A percentile compares a stretch with the other conserved stretches of the same genome.
These are phyloP conservation scores for Sclerotinia borealis DNA, from an alignment of 2,329 filamentous ascomycete genomes.

Conservation along the genomic window DNA sequence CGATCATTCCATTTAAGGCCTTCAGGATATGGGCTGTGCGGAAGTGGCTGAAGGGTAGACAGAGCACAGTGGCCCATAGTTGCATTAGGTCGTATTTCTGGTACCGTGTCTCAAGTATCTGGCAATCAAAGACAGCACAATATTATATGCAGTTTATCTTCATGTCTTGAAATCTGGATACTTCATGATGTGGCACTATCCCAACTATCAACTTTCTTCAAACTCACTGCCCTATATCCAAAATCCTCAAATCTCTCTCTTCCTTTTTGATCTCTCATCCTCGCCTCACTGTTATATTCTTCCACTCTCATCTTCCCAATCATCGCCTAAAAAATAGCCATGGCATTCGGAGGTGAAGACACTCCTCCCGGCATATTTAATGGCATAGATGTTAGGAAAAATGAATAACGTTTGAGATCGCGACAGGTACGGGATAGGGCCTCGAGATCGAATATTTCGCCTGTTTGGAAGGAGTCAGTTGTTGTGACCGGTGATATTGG, in stretches of 20 bases:
- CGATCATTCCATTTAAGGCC: background rate
- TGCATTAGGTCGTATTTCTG: background rate
- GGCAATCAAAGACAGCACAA: background rate
- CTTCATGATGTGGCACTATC: background rate
- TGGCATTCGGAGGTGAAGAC: slow-evolving; percentile 28
- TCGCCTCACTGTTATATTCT: background rate
- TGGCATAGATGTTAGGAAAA: slow-evolving; percentile 55
- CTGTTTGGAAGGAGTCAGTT: slow-evolving; percentile 17
- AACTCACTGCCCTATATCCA: background rate
- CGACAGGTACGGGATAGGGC: slow-evolving; percentile 40
- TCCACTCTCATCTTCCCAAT: background rate
- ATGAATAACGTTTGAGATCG: slow-evolving; percentile 48
- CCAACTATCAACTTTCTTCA: background rate
- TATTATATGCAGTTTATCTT: background rate
- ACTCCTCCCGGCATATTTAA: slow-evolving; percentile 39
- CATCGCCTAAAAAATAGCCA: slow-evolving; percentile 19
- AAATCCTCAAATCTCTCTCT: too few relatives aligned
- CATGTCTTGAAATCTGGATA: background rate
- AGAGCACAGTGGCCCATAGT: background rate
- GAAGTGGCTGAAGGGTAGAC: background rate
- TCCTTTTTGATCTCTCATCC: background rate
- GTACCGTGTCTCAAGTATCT: background rate
- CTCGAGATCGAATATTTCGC: slow-evolving; percentile 33
- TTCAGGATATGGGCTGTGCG: too few relatives aligned
- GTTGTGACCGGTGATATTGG: background rate